Evolutionary conservation across 352 stramenopile genomes (phyloP), one percentile per base, ranked within the genome.

Genomic region (Globisporangium heterothallicum): DNA sequence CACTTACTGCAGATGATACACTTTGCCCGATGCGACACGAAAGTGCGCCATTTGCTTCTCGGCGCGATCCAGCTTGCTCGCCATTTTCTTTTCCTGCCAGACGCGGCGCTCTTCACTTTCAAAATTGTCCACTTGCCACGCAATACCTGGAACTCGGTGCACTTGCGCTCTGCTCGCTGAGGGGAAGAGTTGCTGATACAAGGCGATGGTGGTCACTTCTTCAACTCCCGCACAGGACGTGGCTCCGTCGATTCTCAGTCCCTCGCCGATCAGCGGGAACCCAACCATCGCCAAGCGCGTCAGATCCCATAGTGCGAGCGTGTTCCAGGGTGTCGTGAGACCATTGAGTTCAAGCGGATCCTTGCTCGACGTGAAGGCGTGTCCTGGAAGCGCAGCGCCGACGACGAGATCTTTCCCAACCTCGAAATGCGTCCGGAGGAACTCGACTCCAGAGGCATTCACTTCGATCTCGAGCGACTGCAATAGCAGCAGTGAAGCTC

Each of bases 41-140:
- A 95, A 72, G 30, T 84, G 68, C 43, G 53, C 32, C 22, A 95
- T 58, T 55, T 98, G 95, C 36, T 45, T 59, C 6, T 76, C 78
- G 22, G 95, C 75, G 35, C 95, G 76, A 22, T 86, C 63, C 21
- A 86, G 45, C 66, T 98, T 98, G 70, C 88, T 97, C 30, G 78
- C 68, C 95, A 98, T 98, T 66, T 98, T 98, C 35, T 74, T 74
- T 43, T 96, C 77, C 50, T 98, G 95, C 95, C 94, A 98, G 42
- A 72, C 66, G 45, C 72, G 77, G 25, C 95, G 79, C 47, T 87
- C 70, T 9, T 83, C 44, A 49, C 85, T 77, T 18, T 75, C 43
- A 19, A 90, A 72, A 29, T 58, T 52, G 3, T 80, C 64, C 52
- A 96, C 79, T 58, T 95, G 63, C 89, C 92, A 98, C 53, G 70